Evolutionary conservation across 306 rosid genomes (phyloP).

Genomic region (Ceratonia siliqua): DNA sequence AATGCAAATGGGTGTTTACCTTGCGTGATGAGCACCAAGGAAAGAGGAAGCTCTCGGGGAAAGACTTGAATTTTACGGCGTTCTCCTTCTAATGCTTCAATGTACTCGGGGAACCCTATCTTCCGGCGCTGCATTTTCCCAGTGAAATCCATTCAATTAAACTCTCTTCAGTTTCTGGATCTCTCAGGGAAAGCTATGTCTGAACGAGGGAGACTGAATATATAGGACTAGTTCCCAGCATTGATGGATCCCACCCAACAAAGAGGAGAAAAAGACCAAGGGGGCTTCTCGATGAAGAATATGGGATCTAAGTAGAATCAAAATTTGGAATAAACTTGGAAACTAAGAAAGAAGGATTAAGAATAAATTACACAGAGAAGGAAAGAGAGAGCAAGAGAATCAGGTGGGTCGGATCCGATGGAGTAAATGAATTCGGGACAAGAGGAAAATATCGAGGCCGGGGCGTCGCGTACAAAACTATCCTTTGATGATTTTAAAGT

Average conservation of each 20-base stretch:
- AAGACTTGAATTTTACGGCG: constrained; percentile 68
- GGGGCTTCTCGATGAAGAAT: constrained; percentile 44
- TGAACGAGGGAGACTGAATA: constrained; percentile 9
- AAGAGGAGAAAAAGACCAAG: not conserved
- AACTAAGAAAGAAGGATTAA: constrained; percentile 28
- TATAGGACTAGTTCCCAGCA: constrained; percentile 24
- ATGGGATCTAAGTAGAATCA: constrained; percentile 72
- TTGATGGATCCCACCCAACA: constrained; percentile 43
- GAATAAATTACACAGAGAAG: not conserved
- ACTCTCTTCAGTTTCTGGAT: not conserved
- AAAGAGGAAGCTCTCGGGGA: constrained; percentile 80
- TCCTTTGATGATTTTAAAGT: constrained; percentile 46
- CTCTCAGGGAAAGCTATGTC: not conserved
- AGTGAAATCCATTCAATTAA: constrained; percentile 32
- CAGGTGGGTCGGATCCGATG: not conserved
- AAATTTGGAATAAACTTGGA: constrained; percentile 59
- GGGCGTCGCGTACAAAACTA: constrained; percentile 83
- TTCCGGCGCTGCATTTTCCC: constrained; percentile 57
- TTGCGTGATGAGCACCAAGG: constrained; percentile 71
- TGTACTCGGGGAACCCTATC: constrained; percentile 53
- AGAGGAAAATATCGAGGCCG: constrained; percentile 64
- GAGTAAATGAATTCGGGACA: constrained; percentile 27
- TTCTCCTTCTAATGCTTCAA: constrained; percentile 67
- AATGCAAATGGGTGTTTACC: constrained; percentile 43
- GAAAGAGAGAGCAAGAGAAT: constrained; percentile 12